Conservation (phyloP, 345 rosid genomes). For the Pelargonium nanum region DNA sequence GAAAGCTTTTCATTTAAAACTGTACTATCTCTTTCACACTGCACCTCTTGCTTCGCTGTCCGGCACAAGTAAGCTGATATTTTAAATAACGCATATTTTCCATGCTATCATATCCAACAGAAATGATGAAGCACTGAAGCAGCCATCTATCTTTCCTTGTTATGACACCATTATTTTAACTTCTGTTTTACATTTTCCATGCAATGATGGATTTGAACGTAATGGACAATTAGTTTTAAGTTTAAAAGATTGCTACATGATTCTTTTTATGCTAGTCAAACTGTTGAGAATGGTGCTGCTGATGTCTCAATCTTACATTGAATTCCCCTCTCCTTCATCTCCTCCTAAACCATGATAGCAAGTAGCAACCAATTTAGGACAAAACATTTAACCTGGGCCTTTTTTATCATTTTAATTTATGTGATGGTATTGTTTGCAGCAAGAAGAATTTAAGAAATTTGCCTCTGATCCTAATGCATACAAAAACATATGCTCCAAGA, state of each 20-base stretch:
- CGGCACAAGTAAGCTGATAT: neutral
- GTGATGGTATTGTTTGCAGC: conserved; percentile 24
- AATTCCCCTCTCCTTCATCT: neutral
- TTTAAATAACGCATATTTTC: too few species aligned
- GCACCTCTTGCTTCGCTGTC: neutral
- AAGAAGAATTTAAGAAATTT: conserved; percentile 84
- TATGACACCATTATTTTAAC: too few species aligned
- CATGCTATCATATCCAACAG: neutral
- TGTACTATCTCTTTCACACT: neutral
- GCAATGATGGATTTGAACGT: too few species aligned
- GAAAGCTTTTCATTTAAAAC: neutral
- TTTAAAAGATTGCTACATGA: neutral
- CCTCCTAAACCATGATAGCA: neutral
- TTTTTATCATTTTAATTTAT: neutral
- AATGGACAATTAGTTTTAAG: too few species aligned
- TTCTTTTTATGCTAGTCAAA: neutral
- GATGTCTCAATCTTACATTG: neutral
- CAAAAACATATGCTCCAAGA: conserved; percentile 56
- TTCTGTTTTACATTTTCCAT: neutral
- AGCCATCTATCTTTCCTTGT: neutral
- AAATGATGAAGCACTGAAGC: neutral
- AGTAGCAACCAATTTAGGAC: neutral
- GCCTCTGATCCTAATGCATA: conserved; percentile 53
- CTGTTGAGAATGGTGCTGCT: neutral
- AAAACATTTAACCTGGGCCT: too few species aligned